A percentile compares a stretch with the other conserved stretches of the same genome.
Evolutionary conservation across 208 protist genomes (phyloP).

Genomic region (Phytomonas francai): DNA sequence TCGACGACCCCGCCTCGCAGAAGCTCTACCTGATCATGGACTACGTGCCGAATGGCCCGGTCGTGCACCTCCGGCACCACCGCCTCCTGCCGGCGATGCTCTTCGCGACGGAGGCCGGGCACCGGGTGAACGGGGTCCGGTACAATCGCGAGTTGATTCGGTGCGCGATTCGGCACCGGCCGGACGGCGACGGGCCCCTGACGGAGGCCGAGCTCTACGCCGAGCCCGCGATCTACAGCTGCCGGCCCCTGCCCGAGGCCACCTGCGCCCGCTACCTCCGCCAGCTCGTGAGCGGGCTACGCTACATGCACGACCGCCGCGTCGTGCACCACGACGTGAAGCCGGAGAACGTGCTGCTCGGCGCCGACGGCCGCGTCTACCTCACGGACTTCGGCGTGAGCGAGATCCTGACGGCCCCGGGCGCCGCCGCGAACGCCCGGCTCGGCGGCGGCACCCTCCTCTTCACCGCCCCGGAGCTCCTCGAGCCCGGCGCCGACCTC

Average conservation of each 20-base stretch:
- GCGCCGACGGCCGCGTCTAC: conserved; percentile 41
- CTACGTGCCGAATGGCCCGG: conserved; percentile 76
- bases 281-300: conserved; percentile 65
- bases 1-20: conserved; percentile 88
- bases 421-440: conserved; percentile 4
- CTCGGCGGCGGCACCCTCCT: conserved; percentile 35
- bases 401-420: conserved; percentile 33
- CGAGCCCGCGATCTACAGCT: conserved; percentile 25
- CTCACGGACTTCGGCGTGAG: conserved; percentile 75
- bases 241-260: conserved; percentile 29
- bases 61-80: conserved; percentile 43
- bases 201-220: conserved; percentile 21
- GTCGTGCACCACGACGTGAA: conserved; percentile 82
- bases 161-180: conserved; percentile 24
- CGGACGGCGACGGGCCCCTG: conserved; percentile 16
- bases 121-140: conserved; percentile 19
- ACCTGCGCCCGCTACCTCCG: conserved; percentile 47
- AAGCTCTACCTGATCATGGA: conserved; percentile 92
- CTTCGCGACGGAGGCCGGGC: conserved; percentile 18
- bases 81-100: conserved; percentile 19
- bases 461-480: conserved; percentile 68
- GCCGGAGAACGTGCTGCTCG: conserved; percentile 70
- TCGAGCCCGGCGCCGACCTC: conserved; percentile 10
- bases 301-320: conserved; percentile 66
- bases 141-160: conserved; percentile 33